phyloP scores from a whole-genome alignment of 306 rosid species.

The Luffa aegyptiaca region DNA sequence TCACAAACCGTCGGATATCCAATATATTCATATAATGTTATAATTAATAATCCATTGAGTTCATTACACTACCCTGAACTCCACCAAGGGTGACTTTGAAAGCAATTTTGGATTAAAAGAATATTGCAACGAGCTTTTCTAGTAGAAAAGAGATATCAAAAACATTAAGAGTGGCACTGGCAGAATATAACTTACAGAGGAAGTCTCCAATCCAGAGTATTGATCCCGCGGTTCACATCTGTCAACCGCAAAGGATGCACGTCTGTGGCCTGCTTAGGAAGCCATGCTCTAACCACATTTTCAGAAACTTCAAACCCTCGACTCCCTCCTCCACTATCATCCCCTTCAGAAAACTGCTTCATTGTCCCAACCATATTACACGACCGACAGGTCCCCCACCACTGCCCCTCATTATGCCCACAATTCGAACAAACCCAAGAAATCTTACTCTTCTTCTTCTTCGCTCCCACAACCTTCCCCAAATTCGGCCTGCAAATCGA shows the following conservation, averaged over 20 bases:
- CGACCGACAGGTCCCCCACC: constrained; percentile 70
- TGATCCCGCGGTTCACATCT: constrained; percentile 59
- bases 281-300: constrained; percentile 42
- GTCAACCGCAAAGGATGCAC: constrained; percentile 43
- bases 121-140: background rate
- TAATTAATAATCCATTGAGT: background rate
- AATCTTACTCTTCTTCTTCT: constrained; percentile 31
- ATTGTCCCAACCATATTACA: constrained; percentile 35
- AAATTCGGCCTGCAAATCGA: background rate
- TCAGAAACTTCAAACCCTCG: constrained; percentile 40
- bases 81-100: background rate
- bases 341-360: constrained; percentile 33
- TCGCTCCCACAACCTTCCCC: constrained; percentile 14
- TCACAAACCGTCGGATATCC: background rate
- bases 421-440: constrained; percentile 65
- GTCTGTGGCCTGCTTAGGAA: constrained; percentile 31
- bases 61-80: background rate
- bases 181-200: constrained; percentile 50
- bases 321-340: constrained; percentile 6
- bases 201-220: constrained; percentile 43
- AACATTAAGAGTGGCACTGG: background rate
- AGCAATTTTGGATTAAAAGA: background rate
- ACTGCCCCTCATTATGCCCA: constrained; percentile 49
- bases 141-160: background rate
- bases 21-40: background rate